Percentiles rank a stretch among this genome's conserved stretches.
These are phyloP conservation scores for Vigna unguiculata DNA, from an alignment of 306 rosid genomes.

Conservation along the genomic window DNA sequence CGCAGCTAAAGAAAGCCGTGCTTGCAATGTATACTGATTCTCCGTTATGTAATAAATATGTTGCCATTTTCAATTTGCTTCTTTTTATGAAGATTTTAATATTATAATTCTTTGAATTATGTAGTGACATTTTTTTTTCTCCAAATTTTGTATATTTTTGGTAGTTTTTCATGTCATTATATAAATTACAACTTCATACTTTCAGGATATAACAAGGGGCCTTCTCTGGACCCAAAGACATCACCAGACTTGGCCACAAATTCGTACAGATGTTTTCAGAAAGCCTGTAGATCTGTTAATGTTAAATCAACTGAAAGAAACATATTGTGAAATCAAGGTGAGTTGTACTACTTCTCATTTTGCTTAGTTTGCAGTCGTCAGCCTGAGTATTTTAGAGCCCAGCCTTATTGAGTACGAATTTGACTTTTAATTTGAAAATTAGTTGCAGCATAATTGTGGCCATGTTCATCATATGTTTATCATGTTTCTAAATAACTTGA, in stretches of 20 bases:
- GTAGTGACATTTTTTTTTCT: background rate
- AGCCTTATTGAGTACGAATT: background rate
- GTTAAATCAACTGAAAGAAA: conserved; percentile 85
- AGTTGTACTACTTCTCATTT: conserved; percentile 47
- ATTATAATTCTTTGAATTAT: conserved; percentile 30
- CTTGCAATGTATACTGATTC: conserved; percentile 12
- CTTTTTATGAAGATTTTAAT: background rate
- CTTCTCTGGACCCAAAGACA: conserved; percentile 98
- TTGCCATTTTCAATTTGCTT: conserved; percentile 19
- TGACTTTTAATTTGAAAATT: conserved; percentile 5
- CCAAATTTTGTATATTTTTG: conserved; percentile 25
- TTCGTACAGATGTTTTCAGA: conserved; percentile 81
- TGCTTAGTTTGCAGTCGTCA: conserved; percentile 28
- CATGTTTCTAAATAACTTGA: background rate
- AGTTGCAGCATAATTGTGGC: background rate
- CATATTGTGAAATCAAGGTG: conserved; percentile 90
- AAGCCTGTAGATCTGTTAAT: conserved; percentile 86
- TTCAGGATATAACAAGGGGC: conserved; percentile 94
- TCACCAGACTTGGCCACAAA: conserved; percentile 97
- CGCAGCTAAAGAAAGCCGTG: background rate
- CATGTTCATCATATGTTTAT: conserved; percentile 3
- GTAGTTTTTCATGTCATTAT: conserved; percentile 27
- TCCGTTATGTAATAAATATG: conserved; percentile 16
- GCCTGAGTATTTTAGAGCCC: conserved; percentile 17
- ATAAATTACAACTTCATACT: conserved; percentile 25